Base-by-base conservation (phyloP, 148 eudicot genomes). In the Diospyros lotus region DNA sequence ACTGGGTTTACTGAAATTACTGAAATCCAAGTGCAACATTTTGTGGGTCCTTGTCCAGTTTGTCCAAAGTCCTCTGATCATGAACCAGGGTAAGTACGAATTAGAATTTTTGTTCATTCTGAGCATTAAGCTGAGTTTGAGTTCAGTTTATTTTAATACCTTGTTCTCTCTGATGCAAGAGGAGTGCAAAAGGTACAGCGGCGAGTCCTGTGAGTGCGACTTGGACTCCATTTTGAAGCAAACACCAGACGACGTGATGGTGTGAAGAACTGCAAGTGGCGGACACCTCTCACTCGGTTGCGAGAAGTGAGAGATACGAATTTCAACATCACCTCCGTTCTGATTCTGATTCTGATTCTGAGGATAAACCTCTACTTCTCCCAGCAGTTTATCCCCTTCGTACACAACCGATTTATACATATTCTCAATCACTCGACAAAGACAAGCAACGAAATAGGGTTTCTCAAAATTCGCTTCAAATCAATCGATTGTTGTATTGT, bases 91-190 rank as follows among this genome's bases (percentile, higher is more conserved):
- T 53, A 72, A 17, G 42, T 58, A 43, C 58, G 65, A 14, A 74
- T 42, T 52, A 74, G 61, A 17, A 65, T 64, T 74, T 61, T 39
- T 63, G 14, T 58, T 48, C 6, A 18, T 58, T 14, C 18, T 41
- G 45, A 51, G 28, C 39, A 62, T 51, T 5, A 41, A 60, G 65
- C 44, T 39, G 44, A 63, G 51, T 51, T 15, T 58, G 2, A 38
- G 5, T 56, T 64, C 48, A 65, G 5, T 18, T 38, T 45, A 56
- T 64, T 75, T 65, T 11, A 63, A 83, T 96, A 96, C 99, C 99
- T 96, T 96, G 84, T 89, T 93, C 15, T 93, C 99, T 79, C 89
- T 89, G 90, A 91, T 82, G 89, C 99, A 96, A 41, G 90, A 67
- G 0, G 97, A 86, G 76, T 96, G 96, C 88, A 96, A 83, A 74